phyloP scores from a whole-genome alignment of 306 rosid genomes.

The Cicer chorassanicum region DNA sequence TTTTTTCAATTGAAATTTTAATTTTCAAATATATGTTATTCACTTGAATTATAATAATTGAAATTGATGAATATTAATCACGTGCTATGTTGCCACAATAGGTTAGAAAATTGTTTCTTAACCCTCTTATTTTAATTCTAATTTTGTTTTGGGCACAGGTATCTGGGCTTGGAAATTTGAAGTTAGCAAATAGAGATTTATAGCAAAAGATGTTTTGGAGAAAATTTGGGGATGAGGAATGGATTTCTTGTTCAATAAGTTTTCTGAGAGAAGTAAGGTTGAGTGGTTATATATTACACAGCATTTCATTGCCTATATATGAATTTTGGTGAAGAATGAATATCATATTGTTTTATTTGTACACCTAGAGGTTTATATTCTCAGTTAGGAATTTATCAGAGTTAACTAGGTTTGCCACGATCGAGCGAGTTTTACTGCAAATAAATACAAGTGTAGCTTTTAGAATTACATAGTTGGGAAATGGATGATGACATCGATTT shows the following conservation, averaged over 20 bases:
- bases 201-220: constrained; percentile 28
- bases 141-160: constrained; percentile 48
- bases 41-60: not conserved
- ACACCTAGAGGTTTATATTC: constrained; percentile 24
- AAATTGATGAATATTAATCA: constrained; percentile 11
- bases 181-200: constrained; percentile 22
- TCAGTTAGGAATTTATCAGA: constrained; percentile 13
- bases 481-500: constrained; percentile 83
- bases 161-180: constrained; percentile 16
- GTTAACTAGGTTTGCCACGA: constrained; percentile 39
- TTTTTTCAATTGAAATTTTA: constrained; percentile 6
- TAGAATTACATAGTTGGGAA: constrained; percentile 42
- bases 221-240: constrained; percentile 33
- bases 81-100: not conserved
- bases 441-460: constrained; percentile 12
- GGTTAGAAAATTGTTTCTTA: not conserved
- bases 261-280: constrained; percentile 39
- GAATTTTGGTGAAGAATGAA: constrained; percentile 30
- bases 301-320: constrained; percentile 14
- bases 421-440: constrained; percentile 29
- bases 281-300: constrained; percentile 42
- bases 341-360: constrained; percentile 23
- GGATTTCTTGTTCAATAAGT: constrained; percentile 13
- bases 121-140: not conserved
- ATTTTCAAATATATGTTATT: constrained; percentile 1